Percentiles rank a stretch among this genome's conserved stretches.
Conservation (phyloP, 352 stramenopile genomes). For the Phytophthora hibernalis region DNA sequence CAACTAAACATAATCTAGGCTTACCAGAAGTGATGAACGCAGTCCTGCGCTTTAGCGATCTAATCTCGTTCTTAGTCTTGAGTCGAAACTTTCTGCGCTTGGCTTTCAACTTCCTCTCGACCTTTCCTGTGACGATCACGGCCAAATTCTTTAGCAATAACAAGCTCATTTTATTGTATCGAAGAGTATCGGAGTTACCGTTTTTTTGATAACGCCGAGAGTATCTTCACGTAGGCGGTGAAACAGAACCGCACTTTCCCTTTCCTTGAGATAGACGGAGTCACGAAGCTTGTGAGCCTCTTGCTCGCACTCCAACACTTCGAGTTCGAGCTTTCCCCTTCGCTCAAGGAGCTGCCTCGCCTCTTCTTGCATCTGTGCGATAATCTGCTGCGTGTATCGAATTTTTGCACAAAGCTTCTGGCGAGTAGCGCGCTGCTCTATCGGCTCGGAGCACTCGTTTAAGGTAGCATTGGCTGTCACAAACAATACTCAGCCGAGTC, state of each 20-base stretch:
- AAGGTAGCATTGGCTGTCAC: conserved; percentile 30
- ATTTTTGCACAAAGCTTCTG: conserved; percentile 59
- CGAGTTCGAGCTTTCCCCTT: conserved; percentile 34
- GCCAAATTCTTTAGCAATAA: neutral
- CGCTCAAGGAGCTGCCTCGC: conserved; percentile 34
- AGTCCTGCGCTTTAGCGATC: conserved; percentile 48
- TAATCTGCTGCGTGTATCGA: conserved; percentile 52
- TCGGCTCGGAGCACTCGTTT: conserved; percentile 26
- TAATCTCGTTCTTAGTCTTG: conserved; percentile 57
- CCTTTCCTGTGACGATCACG: conserved; percentile 30
- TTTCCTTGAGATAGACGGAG: conserved; percentile 45
- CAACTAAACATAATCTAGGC: neutral
- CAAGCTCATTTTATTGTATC: neutral
- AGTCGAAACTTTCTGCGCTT: conserved; percentile 55
- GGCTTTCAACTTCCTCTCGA: conserved; percentile 47
- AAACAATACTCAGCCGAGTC: neutral
- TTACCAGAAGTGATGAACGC: conserved; percentile 48
- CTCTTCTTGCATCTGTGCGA: conserved; percentile 47
- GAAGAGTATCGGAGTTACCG: conserved; percentile 27
- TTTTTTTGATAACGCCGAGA: conserved; percentile 41
- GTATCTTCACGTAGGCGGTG: conserved; percentile 44
- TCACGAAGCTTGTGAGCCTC: conserved; percentile 39
- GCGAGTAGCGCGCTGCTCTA: conserved; percentile 32
- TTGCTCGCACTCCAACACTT: conserved; percentile 32
- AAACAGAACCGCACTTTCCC: conserved; percentile 41